These are phyloP conservation scores for Phytophthora chlamydospora DNA, from an alignment of 352 stramenopile species.

Conservation along the genomic window DNA sequence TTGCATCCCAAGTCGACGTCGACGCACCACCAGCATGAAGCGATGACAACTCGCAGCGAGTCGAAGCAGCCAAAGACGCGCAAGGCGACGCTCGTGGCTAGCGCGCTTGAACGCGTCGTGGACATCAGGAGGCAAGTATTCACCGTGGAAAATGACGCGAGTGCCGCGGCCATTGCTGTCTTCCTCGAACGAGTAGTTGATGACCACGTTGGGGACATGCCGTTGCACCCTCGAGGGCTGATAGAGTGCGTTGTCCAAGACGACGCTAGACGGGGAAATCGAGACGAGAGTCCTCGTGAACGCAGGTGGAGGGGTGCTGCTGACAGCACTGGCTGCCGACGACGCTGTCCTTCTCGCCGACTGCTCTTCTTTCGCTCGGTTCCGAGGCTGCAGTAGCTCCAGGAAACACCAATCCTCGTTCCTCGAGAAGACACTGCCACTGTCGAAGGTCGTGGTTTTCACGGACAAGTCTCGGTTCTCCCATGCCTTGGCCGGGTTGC, in stretches of 20 bases:
- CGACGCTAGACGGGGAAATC: constrained; percentile 24
- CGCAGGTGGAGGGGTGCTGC: constrained; percentile 7
- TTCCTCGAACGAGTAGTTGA: constrained; percentile 55
- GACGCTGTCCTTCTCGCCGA: constrained; percentile 24
- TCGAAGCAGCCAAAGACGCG: constrained; percentile 34
- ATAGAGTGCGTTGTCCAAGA: constrained; percentile 11
- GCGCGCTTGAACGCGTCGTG: constrained; percentile 31
- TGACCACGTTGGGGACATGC: constrained; percentile 47
- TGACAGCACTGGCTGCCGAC: constrained; percentile 20
- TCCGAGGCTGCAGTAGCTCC: constrained; percentile 40
- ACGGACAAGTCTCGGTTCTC: constrained; percentile 37
- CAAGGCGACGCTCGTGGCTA: constrained; percentile 35
- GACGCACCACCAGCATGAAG: constrained; percentile 45
- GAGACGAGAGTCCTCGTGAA: constrained; percentile 48
- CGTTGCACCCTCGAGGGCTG: constrained; percentile 11
- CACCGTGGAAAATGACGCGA: constrained; percentile 50
- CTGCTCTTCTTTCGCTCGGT: constrained; percentile 35
- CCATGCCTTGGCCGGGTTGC: constrained; percentile 21
- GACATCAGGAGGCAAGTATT: constrained; percentile 37
- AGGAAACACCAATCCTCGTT: constrained; percentile 53
- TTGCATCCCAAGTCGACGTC: constrained; percentile 55
- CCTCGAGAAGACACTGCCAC: constrained; percentile 39
- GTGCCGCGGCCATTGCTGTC: constrained; percentile 35
- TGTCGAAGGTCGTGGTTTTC: constrained; percentile 49
- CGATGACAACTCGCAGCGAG: constrained; percentile 44